Evolutionary conservation across 1,284 basidiomycete species (phyloP), one percentile per base, ranked within the genome.

Genomic region (Malassezia nana): DNA sequence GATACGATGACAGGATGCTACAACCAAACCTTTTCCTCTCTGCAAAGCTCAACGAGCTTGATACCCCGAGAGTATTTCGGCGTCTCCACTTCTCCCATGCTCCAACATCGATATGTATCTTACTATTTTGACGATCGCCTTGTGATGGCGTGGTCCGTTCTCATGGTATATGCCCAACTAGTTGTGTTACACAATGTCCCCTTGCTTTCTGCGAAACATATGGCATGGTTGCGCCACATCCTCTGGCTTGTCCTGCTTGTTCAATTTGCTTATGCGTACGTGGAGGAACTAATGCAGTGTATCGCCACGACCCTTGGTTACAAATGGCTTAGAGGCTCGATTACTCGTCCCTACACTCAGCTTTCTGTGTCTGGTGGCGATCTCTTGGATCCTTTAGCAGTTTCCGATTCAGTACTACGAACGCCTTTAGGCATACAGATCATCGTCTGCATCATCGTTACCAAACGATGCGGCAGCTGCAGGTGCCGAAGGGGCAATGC

Each of bases 381-480:
- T 20, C 35, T 38, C 35, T n/a, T 38, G 12, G 16, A 38, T 38
- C 35, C 18, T 38, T 9, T 18, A 38, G 35, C 12, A 38, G 18
- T 20, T 18, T 38, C 3, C 18, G 15, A 20, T 38, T 38, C 15
- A 20, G 10, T 38, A 18, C 35, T 38, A 38, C 18, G 35, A 38
- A 4, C 6, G 35, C 35, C 33, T 38, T 66, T 60, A 76, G 15
- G 87, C 87, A 67, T 89, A 91, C 68, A 91, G 75, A 73, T 91
- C 89, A 61, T 92, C 89, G 66, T 91, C 89, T 41, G 81, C 83
- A 28, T 81, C 78, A 52, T 89, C 86, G 59, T 86, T 84, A 18
- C 71, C 72, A 76, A 91, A 91, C 13, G 84, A 86, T 50, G 85
- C 79, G 55, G 89, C 88, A 44, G 83, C 81, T 32, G 80, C 74